These are phyloP conservation scores for Oxyria digyna DNA, from an alignment of 148 eudicot genomes.

Conservation along the genomic window DNA sequence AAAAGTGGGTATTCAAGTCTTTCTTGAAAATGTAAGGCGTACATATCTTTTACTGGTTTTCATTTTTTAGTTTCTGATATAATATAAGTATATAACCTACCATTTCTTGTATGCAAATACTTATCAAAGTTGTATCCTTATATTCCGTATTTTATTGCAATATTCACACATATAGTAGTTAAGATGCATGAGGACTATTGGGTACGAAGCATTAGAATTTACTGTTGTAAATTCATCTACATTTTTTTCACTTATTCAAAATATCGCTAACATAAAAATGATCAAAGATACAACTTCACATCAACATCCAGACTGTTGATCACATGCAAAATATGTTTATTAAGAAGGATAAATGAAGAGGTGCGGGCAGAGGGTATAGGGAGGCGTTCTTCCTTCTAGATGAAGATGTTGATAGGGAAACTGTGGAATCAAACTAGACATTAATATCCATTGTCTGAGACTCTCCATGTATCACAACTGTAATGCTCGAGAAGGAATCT, in stretches of 20 bases:
- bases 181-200: neutral
- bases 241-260: neutral
- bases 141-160: neutral
- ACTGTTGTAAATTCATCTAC: neutral
- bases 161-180: neutral
- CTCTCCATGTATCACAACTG: constrained; percentile 82
- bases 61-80: too few relatives aligned
- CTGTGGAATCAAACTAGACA: constrained; percentile 76
- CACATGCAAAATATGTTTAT: neutral
- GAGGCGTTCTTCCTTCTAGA: constrained; percentile 42
- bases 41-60: too few relatives aligned
- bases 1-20: too few relatives aligned
- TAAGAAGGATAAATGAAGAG: neutral
- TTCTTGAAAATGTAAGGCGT: too few relatives aligned
- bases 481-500: constrained; percentile 92
- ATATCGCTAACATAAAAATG: neutral
- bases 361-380: neutral
- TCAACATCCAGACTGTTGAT: neutral
- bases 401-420: constrained; percentile 69
- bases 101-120: neutral
- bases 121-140: neutral
- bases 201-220: neutral
- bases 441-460: constrained; percentile 75
- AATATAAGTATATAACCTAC: neutral
- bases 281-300: neutral